Evolutionary conservation across 352 stramenopile genomes (phyloP), one percentile per base, ranked within the genome.

Genomic region (Plasmopara halstedii): DNA sequence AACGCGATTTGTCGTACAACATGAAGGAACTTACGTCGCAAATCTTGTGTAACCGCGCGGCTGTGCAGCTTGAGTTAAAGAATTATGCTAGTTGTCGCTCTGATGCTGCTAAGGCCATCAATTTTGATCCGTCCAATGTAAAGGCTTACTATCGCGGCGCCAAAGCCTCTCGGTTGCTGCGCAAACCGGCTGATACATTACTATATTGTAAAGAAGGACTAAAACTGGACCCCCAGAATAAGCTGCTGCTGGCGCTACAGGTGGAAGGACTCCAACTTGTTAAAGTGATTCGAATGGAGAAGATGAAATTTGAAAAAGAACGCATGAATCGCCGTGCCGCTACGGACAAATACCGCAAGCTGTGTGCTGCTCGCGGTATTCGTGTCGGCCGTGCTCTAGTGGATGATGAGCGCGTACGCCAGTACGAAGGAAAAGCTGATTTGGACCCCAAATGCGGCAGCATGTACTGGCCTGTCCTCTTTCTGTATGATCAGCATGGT

Each of bases 51-150:
- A 94, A 94, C 54, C 79, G 82, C 37, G 79, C 82, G 2, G 79
- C 82, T 1, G 79, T 88, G 50, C 74, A 94, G 23, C 46, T 92
- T 34, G 78, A 88, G 55, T 70, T 92, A n/a, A 74, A 73, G 47
- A 94, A 94, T 61, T 94, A 91, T 49, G 78, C 67, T 20, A 89
- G 76, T 51, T 92, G 78, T 45, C 80, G 78, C 42, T 85, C 80
- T 1, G 83, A 94, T 39, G 74, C 80, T 4, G 80, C 80, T 22
- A 73, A 76, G 33, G 76, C 83, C 23, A 66, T 94, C 17, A 68
- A 67, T 21, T 67, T 83, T 44, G 77, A 92, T 50, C 55, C 67
- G 0, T 68, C 27, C n/a, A 88, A 83, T 33, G 61, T 94, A 41
- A 94, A 94, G 58, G 74, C 83, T 6, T 86, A 85, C 63, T 94